phyloP scores from a whole-genome alignment of 345 rosid species.

The Xanthoceras sorbifolium region DNA sequence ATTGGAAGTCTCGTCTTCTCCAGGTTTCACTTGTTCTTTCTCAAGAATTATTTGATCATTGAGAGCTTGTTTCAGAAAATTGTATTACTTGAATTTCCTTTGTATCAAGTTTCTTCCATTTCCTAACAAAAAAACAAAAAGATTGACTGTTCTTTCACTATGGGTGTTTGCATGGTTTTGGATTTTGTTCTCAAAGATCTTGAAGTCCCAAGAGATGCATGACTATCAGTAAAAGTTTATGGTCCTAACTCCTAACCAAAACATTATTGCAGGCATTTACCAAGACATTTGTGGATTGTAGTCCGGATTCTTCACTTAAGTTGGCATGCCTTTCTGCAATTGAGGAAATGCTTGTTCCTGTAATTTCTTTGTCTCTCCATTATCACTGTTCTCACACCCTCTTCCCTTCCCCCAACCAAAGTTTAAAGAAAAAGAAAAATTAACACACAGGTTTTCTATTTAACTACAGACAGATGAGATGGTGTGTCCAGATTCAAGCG shows the following conservation, averaged over 20 bases:
- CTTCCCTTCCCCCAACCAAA: neutral
- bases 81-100: conserved; percentile 3
- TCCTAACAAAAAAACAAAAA: neutral
- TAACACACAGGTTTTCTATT: conserved; percentile 3
- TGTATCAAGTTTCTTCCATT: neutral
- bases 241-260: conserved; percentile 14
- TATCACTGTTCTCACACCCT: conserved; percentile 3
- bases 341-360: conserved; percentile 72
- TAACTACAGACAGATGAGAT: conserved; percentile 48
- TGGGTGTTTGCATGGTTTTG: conserved; percentile 3
- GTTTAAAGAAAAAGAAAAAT: neutral
- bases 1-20: conserved; percentile 66
- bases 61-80: conserved; percentile 5
- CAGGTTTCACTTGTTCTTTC: conserved; percentile 52
- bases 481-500: conserved; percentile 38
- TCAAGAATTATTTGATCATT: conserved; percentile 13
- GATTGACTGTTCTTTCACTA: conserved; percentile 1
- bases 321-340: conserved; percentile 60
- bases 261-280: conserved; percentile 76
- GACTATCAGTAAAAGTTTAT: conserved; percentile 4
- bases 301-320: conserved; percentile 62
- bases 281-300: conserved; percentile 55
- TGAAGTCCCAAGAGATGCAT: conserved; percentile 3
- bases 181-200: neutral
- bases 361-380: conserved; percentile 22